Evolutionary conservation across 2,329 filamentous ascomycete genomes (phyloP).

Genomic region (Colletotrichum sp.): DNA sequence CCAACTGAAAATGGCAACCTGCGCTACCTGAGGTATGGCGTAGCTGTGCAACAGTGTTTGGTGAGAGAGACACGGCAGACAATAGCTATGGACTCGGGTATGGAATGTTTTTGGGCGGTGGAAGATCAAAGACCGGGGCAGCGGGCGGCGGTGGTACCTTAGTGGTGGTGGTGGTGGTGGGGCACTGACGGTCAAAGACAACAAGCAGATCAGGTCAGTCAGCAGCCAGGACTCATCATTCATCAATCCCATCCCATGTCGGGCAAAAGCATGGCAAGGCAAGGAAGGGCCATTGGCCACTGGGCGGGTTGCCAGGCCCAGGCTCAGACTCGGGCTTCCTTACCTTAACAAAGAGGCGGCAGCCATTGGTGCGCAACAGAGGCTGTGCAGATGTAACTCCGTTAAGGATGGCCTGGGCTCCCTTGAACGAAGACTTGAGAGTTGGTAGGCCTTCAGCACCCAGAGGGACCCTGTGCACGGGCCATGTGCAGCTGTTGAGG

Average conservation of each 20-base stretch:
- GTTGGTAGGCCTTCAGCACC: not conserved
- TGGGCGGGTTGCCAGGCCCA: not conserved
- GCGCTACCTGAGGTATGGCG: not conserved
- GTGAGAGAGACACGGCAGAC: not conserved
- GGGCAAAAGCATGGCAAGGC: not conserved
- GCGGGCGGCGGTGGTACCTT: not conserved
- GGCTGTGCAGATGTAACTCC: constrained; percentile 1
- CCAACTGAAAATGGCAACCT: not conserved
- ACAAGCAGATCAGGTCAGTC: not conserved
- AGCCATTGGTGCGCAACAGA: not conserved
- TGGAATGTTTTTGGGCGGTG: constrained; percentile 6
- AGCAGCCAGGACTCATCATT: not conserved
- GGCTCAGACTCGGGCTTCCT: not conserved
- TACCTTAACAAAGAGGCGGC: constrained; percentile 3
- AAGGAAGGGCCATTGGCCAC: not conserved
- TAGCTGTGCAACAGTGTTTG: not conserved
- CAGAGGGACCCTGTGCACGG: constrained; percentile 10
- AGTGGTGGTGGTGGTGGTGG: not conserved
- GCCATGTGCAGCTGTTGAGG: constrained; percentile 15
- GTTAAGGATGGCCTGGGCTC: constrained; percentile 1
- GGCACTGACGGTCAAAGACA: constrained; percentile 17
- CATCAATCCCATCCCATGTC: not conserved
- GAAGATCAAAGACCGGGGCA: constrained; percentile 1
- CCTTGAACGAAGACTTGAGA: not conserved
- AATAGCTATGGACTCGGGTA: not conserved